Conservation (phyloP, 176 grass and related monocot species). For the Zoysia japonica region DNA sequence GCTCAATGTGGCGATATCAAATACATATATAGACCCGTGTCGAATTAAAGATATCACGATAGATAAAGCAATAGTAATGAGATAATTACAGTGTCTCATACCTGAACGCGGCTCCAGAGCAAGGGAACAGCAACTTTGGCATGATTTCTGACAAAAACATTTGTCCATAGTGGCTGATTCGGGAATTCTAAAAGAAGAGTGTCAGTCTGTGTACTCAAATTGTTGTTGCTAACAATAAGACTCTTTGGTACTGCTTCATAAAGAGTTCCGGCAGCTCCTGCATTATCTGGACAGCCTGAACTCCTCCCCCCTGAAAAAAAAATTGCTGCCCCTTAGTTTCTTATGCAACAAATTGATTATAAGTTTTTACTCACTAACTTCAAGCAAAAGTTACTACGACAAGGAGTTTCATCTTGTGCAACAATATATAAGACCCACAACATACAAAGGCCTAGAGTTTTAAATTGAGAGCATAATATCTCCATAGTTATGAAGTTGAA, state of each 20-base stretch:
- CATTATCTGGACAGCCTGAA: slow-evolving; percentile 91
- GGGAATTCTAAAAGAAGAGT: slow-evolving; percentile 97
- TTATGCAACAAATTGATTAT: slow-evolving; percentile 9
- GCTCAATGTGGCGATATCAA: too few relatives aligned
- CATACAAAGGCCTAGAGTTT: slow-evolving; percentile 2
- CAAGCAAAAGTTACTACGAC: slow-evolving; percentile 8
- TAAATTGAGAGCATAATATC: slow-evolving; percentile 17
- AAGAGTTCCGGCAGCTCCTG: slow-evolving; percentile 95
- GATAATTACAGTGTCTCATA: slow-evolving; percentile 35
- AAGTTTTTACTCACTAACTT: slow-evolving; percentile 1
- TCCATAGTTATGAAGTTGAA: not conserved
- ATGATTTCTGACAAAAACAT: slow-evolving; percentile 91
- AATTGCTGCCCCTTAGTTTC: slow-evolving; percentile 19
- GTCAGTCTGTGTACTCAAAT: slow-evolving; percentile 94
- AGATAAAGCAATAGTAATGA: slow-evolving; percentile 1
- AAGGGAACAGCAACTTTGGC: slow-evolving; percentile 96
- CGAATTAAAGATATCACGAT: slow-evolving; percentile 11
- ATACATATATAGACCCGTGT: slow-evolving; percentile 1
- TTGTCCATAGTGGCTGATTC: slow-evolving; percentile 98
- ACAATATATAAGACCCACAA: not conserved
- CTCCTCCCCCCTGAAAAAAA: slow-evolving; percentile 68
- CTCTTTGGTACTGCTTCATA: slow-evolving; percentile 98
- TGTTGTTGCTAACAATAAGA: slow-evolving; percentile 89
- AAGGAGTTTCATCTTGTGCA: slow-evolving; percentile 22
- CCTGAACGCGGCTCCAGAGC: slow-evolving; percentile 99